Conservation (phyloP, 73 alveolate genomes). For the Paramecium biaurelia region DNA sequence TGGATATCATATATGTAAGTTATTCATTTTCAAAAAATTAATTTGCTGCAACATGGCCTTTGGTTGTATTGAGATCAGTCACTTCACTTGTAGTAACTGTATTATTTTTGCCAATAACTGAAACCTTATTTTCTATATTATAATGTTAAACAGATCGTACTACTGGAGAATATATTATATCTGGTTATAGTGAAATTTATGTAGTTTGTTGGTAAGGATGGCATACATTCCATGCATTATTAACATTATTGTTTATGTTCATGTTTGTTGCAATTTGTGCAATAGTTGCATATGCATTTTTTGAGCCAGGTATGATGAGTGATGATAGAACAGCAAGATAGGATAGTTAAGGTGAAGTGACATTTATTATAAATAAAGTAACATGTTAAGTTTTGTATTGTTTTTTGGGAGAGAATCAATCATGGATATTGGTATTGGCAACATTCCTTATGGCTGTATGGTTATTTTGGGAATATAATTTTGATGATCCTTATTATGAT, state of each 20-base stretch:
- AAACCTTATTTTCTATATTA: conserved; percentile 12
- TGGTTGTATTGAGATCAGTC: conserved; percentile 65
- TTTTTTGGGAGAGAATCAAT: conserved; percentile 7
- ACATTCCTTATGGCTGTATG: conserved; percentile 32
- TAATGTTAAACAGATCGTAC: conserved; percentile 23
- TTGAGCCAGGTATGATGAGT: conserved; percentile 59
- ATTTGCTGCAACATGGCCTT: conserved; percentile 72
- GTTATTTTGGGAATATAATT: conserved; percentile 25
- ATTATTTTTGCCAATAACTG: conserved; percentile 68
- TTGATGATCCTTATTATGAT: conserved; percentile 60
- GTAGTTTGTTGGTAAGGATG: conserved; percentile 60
- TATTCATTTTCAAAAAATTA: conserved; percentile 67
- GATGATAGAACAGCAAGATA: conserved; percentile 60
- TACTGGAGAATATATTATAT: not conserved
- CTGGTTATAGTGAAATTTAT: not conserved
- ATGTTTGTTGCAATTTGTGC: conserved; percentile 46
- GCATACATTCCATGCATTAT: conserved; percentile 34
- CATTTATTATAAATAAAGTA: conserved; percentile 42
- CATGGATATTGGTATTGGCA: conserved; percentile 39
- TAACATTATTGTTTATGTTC: not conserved
- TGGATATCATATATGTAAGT: conserved; percentile 71
- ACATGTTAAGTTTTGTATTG: conserved; percentile 53
- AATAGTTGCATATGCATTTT: conserved; percentile 57
- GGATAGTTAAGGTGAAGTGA: conserved; percentile 51
- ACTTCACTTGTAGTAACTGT: conserved; percentile 72